Evolutionary conservation across 345 rosid genomes (phyloP), one percentile per base, ranked within the genome.

Genomic region (Salix purpurea): DNA sequence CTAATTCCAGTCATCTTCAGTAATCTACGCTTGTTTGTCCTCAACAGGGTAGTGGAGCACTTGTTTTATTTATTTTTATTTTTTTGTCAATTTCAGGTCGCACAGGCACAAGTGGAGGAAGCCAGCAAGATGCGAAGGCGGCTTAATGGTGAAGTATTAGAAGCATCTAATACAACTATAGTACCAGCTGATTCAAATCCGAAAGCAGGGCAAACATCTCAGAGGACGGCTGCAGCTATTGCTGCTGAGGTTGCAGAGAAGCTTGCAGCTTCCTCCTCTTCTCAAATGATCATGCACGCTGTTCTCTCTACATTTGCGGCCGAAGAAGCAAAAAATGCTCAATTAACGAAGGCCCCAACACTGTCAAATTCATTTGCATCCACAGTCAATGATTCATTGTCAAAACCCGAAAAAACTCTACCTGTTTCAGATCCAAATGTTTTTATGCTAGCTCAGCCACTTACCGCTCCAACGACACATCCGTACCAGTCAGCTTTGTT

Each of bases 191-290:
- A 90, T 81, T 37, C 77, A 67, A 58, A 86, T 60, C 61, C 78
- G 18, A 83, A 80, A 76, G 83, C 83, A 56, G 90, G 85, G 76
- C 89, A 90, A 79, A 77, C 91, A 19, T 85, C 90, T 30, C 89
- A 78, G 87, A 88, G 83, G 83, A 90, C 91, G 0, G 90, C 98
- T 76, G 97, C 99, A 64, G 88, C 90, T 70, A 88, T 96, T 79
- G 99, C 98, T 78, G 99, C 98, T 0, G 94, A 93, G 93, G 96
- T 96, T 79, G 96, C 97, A 46, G 98, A 91, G 82, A 90, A 88
- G 84, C 94, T 91, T 65, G 79, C 97, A 37, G 92, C 99, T 42
- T 96, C 98, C 2, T 90, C 88, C 83, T 93, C 97, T 48, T 93
- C 99, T 40, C 96, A 92, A 66, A 76, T 96, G 89, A 96, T 96